phyloP scores from a whole-genome alignment of 768 basidiomycete genomes.

The Cantharellus cinnabarinus region DNA sequence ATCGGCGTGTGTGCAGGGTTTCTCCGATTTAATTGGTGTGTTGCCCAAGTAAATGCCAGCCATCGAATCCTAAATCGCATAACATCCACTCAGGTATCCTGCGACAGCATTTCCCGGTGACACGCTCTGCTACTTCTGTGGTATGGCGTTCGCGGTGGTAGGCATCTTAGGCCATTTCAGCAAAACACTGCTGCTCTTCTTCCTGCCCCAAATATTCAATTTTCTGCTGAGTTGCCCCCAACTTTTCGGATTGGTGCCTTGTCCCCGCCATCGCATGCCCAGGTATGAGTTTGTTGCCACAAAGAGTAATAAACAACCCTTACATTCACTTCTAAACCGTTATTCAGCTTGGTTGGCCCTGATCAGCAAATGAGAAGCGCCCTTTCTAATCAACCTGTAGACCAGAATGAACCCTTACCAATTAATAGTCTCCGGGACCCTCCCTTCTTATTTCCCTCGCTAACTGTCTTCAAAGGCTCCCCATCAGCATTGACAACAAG shows the following conservation, averaged over 20 bases:
- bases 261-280: constrained; percentile 86
- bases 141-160: constrained; percentile 97
- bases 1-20: constrained; percentile 80
- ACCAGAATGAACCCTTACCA: too few species aligned
- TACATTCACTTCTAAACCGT: neutral
- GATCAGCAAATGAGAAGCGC: neutral
- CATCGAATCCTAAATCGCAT: neutral
- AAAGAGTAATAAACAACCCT: neutral
- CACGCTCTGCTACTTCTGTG: constrained; percentile 90
- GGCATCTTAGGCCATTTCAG: constrained; percentile 96
- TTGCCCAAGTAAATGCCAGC: constrained; percentile 2
- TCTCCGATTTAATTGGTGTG: constrained; percentile 90
- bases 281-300: constrained; percentile 27
- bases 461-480: constrained; percentile 34
- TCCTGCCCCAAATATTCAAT: constrained; percentile 96
- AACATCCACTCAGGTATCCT: constrained; percentile 52
- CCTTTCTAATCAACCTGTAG: too few species aligned
- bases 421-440: neutral
- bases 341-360: neutral
- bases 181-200: constrained; percentile 90
- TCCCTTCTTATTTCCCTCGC: constrained; percentile 41
- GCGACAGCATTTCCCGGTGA: constrained; percentile 90
- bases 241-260: constrained; percentile 80
- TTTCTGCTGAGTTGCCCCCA: constrained; percentile 89
- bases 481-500: constrained; percentile 34